Percentiles rank a stretch among this genome's conserved stretches.
Evolutionary conservation across 192 early-diverging fungal genomes (phyloP).

Genomic region (Podila minutissima): DNA sequence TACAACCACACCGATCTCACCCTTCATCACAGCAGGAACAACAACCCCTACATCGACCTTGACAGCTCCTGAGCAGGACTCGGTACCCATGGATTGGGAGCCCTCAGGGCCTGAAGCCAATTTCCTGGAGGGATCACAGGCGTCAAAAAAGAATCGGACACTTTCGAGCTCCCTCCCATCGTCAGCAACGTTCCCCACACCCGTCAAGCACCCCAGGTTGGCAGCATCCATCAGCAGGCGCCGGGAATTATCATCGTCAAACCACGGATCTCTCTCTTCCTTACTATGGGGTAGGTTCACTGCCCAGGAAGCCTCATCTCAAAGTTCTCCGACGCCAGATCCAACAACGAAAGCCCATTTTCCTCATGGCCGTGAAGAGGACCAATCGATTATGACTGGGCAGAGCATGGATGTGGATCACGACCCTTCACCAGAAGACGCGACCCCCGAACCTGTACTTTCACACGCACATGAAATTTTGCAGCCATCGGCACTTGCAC

Average conservation of each 20-base stretch:
- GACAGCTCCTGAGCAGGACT: neutral
- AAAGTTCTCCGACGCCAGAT: neutral
- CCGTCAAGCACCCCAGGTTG: slow-evolving; percentile 18
- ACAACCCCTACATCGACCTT: neutral
- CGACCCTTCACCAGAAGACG: neutral
- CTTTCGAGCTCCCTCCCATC: slow-evolving; percentile 32
- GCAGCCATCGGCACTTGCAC: slow-evolving; percentile 4
- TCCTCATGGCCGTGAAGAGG: too few relatives aligned
- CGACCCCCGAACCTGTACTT: neutral
- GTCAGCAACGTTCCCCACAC: slow-evolving; percentile 17
- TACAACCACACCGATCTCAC: neutral
- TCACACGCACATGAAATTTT: neutral
- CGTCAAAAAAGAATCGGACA: neutral
- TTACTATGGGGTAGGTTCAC: slow-evolving; percentile 25
- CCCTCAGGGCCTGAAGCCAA: slow-evolving; percentile 31
- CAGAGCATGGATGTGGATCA: neutral
- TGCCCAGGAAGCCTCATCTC: neutral
- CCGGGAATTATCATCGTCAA: slow-evolving; percentile 20
- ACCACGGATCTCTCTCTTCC: slow-evolving; percentile 12
- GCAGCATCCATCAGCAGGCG: slow-evolving; percentile 4
- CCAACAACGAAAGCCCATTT: too few relatives aligned
- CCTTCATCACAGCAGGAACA: neutral
- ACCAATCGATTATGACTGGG: neutral
- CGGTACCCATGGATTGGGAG: slow-evolving; percentile 30
- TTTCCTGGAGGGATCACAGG: slow-evolving; percentile 3